Conservation (phyloP, 306 rosid species). For the Carpinus fangiana region DNA sequence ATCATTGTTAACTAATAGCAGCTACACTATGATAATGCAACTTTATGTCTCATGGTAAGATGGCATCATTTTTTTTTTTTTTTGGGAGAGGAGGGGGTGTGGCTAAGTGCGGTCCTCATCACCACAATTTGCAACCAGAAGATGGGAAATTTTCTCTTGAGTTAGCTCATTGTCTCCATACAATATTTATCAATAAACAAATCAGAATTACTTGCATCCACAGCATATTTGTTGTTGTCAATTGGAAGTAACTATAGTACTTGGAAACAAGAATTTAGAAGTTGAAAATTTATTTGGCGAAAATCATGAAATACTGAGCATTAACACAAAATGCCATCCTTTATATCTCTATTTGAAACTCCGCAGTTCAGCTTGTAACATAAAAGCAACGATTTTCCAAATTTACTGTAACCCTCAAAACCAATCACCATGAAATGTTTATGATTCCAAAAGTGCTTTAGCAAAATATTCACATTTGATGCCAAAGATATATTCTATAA, state of each 20-base stretch:
- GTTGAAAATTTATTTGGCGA: background rate
- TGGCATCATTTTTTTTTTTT: background rate
- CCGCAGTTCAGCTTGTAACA: background rate
- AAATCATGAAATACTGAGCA: background rate
- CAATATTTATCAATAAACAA: background rate
- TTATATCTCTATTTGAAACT: background rate
- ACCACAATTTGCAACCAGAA: background rate
- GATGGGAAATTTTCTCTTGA: background rate
- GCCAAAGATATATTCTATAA: background rate
- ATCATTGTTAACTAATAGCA: background rate
- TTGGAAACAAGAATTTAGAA: background rate
- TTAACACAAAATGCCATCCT: background rate
- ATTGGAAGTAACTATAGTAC: background rate
- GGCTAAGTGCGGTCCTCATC: background rate
- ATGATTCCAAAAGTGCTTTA: constrained; percentile 1
- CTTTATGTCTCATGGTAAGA: background rate
- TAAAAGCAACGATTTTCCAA: background rate
- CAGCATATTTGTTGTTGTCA: background rate
- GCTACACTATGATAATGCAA: background rate
- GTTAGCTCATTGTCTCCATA: background rate
- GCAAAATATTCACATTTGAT: background rate
- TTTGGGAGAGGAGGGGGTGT: background rate
- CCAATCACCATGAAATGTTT: background rate
- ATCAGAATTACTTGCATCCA: background rate
- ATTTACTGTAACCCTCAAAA: background rate